A percentile compares a stretch with the other conserved stretches of the same genome.
Conservation (phyloP, 768 basidiomycete genomes). For the Boletus sp. region DNA sequence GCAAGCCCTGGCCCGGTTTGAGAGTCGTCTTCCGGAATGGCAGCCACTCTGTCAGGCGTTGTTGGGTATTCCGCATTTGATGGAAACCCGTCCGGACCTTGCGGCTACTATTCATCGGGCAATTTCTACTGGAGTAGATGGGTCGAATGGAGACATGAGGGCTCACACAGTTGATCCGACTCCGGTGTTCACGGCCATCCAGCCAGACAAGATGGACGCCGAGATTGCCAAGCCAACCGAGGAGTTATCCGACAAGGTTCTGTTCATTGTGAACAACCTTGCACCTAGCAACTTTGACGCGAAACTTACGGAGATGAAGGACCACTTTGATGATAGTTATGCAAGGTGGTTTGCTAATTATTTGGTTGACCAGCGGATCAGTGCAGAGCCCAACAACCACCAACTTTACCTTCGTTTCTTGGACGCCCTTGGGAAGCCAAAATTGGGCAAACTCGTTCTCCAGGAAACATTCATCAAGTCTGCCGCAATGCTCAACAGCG, state of each 20-base stretch:
- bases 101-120: slow-evolving; percentile 67
- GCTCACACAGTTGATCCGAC: slow-evolving; percentile 40
- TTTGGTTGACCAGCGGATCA: slow-evolving; percentile 92
- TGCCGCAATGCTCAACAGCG: slow-evolving; percentile 81
- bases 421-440: slow-evolving; percentile 70
- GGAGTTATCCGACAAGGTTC: slow-evolving; percentile 85
- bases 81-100: slow-evolving; percentile 82
- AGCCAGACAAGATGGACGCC: slow-evolving; percentile 61
- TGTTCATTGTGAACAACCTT: slow-evolving; percentile 98
- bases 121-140: slow-evolving; percentile 51
- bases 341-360: slow-evolving; percentile 98
- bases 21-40: slow-evolving; percentile 86
- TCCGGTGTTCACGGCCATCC: slow-evolving; percentile 74
- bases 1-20: slow-evolving; percentile 85
- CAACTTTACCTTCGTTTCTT: slow-evolving; percentile 91
- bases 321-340: slow-evolving; percentile 77
- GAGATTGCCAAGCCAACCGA: slow-evolving; percentile 72
- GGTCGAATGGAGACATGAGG: slow-evolving; percentile 38
- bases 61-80: slow-evolving; percentile 80
- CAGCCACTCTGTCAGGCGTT: slow-evolving; percentile 88
- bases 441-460: slow-evolving; percentile 73
- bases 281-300: slow-evolving; percentile 89
- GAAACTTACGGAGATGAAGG: slow-evolving; percentile 84
- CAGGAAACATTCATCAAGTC: slow-evolving; percentile 94
- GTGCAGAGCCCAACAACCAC: slow-evolving; percentile 96